A percentile compares a stretch with the other conserved stretches of the same genome.
Evolutionary conservation across 345 rosid genomes (phyloP).

Genomic region (Physaria fendleri): DNA sequence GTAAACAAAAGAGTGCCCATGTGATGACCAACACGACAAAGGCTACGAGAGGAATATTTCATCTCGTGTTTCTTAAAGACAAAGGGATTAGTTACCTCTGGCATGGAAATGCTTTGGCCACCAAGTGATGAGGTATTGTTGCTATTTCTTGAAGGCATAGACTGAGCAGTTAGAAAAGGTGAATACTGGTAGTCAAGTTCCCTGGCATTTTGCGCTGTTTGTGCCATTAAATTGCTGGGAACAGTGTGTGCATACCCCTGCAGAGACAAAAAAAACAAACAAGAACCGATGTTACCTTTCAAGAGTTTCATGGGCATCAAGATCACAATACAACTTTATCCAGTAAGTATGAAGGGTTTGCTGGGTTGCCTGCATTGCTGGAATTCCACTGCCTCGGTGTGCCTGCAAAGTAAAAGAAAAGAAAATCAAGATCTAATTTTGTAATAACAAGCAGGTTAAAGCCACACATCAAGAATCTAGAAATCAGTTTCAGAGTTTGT

Average conservation of each 20-base stretch:
- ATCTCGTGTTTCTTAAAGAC: not conserved
- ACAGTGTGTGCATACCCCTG: slow-evolving; percentile 60
- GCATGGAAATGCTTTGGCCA: slow-evolving; percentile 58
- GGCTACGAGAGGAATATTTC: not conserved
- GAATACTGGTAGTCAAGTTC: slow-evolving; percentile 78
- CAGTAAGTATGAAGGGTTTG: no score
- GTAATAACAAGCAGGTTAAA: not conserved
- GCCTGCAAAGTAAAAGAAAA: not conserved
- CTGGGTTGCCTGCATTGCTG: no score
- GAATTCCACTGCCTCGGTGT: no score
- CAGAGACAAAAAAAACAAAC: no score
- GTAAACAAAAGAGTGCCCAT: not conserved
- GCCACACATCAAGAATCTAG: not conserved
- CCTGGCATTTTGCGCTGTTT: slow-evolving; percentile 62
- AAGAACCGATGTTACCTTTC: no score
- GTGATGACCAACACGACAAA: not conserved
- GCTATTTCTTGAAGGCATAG: slow-evolving; percentile 60
- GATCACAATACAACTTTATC: no score
- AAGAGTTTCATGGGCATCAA: no score
- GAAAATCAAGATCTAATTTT: not conserved
- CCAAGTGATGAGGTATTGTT: slow-evolving; percentile 51
- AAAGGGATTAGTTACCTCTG: no score
- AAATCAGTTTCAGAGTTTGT: not conserved
- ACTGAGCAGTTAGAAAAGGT: slow-evolving; percentile 59
- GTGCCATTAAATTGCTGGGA: slow-evolving; percentile 58